phyloP scores from a whole-genome alignment of 495 filamentous ascomycete species.

The Aspergillus ostianus region DNA sequence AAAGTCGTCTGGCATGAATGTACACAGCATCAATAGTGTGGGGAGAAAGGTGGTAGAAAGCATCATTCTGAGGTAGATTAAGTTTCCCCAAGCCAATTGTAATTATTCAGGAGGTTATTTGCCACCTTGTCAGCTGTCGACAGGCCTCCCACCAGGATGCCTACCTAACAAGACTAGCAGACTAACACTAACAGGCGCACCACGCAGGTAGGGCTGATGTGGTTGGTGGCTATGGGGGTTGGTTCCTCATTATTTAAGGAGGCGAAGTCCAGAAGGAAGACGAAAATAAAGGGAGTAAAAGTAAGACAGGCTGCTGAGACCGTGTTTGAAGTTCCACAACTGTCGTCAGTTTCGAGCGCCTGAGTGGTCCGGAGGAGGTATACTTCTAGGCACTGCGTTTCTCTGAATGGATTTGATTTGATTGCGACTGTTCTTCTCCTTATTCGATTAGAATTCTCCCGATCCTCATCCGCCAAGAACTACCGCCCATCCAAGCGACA shows the following conservation, averaged over 20 bases:
- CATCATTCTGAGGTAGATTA: no score
- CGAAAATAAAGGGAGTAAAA: not conserved
- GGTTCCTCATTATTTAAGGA: slow-evolving; percentile 20
- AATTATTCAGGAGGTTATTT: not conserved
- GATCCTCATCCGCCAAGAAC: not conserved
- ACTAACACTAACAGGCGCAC: not conserved
- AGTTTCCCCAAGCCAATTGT: not conserved
- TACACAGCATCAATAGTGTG: slow-evolving; percentile 1
- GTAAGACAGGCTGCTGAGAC: slow-evolving; percentile 6
- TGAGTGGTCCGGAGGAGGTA: not conserved
- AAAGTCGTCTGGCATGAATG: slow-evolving; percentile 1
- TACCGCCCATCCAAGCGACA: not conserved
- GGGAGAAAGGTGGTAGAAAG: not conserved
- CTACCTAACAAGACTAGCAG: no score
- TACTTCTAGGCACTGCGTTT: slow-evolving; percentile 1
- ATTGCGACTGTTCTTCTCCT: not conserved
- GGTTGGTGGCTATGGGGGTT: slow-evolving; percentile 9
- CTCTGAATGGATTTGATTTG: not conserved
- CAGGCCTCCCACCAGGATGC: not conserved
- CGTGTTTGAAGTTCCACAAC: slow-evolving; percentile 6
- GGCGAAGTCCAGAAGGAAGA: slow-evolving; percentile 16
- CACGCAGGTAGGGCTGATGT: slow-evolving; percentile 14
- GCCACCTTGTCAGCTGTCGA: not conserved
- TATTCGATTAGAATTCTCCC: not conserved
- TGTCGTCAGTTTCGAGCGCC: not conserved